Conservation (phyloP, 768 basidiomycete species). For the Gyrodon lividus region DNA sequence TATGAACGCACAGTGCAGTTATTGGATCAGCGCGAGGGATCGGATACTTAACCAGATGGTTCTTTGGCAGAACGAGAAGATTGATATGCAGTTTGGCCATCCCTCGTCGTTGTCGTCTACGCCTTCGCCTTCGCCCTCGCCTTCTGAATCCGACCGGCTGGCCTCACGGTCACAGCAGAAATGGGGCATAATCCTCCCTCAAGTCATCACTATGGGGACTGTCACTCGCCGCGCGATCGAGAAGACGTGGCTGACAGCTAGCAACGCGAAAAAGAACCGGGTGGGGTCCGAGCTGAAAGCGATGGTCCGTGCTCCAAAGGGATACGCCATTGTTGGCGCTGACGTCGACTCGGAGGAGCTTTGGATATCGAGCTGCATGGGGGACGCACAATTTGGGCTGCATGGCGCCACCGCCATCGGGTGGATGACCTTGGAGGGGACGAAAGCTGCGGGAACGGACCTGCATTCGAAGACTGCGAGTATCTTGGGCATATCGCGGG, state of each 20-base stretch:
- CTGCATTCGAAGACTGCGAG: constrained; percentile 94
- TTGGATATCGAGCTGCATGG: constrained; percentile 99
- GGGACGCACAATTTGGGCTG: constrained; percentile 95
- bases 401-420: constrained; percentile 97
- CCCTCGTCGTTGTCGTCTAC: constrained; percentile 6
- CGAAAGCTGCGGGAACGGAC: constrained; percentile 92
- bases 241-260: constrained; percentile 97
- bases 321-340: constrained; percentile 94
- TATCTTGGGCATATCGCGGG: constrained; percentile 90
- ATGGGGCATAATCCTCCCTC: constrained; percentile 92
- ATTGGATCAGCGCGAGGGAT: constrained; percentile 95
- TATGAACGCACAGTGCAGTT: constrained; percentile 92
- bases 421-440: constrained; percentile 99
- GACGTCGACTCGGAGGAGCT: constrained; percentile 99
- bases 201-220: constrained; percentile 98
- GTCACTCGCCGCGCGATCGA: constrained; percentile 97
- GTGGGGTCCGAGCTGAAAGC: constrained; percentile 98
- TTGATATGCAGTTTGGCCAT: constrained; percentile 50
- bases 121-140: not conserved
- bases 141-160: constrained; percentile 5
- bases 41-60: constrained; percentile 92
- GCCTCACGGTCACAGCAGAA: constrained; percentile 40
- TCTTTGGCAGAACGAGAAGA: constrained; percentile 64
- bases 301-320: constrained; percentile 92
- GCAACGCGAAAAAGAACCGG: constrained; percentile 95